phyloP scores from a whole-genome alignment of 768 basidiomycete genomes.

The Austroboletus eburneus region DNA sequence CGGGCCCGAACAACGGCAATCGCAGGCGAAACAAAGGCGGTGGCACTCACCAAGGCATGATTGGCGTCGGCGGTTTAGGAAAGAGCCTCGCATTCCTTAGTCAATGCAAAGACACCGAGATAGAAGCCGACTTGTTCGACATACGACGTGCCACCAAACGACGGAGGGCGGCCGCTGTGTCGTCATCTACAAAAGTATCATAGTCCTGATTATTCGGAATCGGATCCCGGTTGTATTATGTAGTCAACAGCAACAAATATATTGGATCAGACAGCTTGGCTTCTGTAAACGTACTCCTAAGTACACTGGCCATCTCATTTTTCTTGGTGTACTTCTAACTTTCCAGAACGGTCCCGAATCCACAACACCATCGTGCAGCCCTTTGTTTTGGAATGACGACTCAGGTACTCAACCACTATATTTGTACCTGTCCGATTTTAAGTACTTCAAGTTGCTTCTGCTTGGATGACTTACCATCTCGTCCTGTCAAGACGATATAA shows the following conservation, averaged over 20 bases:
- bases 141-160: constrained; percentile 73
- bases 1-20: constrained; percentile 36
- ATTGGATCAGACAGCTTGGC: no score
- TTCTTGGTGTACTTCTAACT: no score
- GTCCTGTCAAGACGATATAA: constrained; percentile 24
- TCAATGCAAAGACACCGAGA: constrained; percentile 60
- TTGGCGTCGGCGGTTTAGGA: constrained; percentile 60
- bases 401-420: constrained; percentile 24
- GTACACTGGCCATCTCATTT: no score
- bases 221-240: no score
- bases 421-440: constrained; percentile 21
- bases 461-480: constrained; percentile 19
- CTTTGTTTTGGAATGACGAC: no score
- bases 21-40: constrained; percentile 49
- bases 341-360: no score
- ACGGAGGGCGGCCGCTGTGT: constrained; percentile 31
- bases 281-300: no score
- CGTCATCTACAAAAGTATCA: constrained; percentile 30
- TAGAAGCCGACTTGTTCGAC: constrained; percentile 73
- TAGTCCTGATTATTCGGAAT: no score
- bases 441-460: not conserved
- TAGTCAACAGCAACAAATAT: no score
- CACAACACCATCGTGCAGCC: no score
- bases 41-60: constrained; percentile 51
- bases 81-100: constrained; percentile 63